Evolutionary conservation across 495 filamentous ascomycete genomes (phyloP).

Genomic region (Tuber indicum): DNA sequence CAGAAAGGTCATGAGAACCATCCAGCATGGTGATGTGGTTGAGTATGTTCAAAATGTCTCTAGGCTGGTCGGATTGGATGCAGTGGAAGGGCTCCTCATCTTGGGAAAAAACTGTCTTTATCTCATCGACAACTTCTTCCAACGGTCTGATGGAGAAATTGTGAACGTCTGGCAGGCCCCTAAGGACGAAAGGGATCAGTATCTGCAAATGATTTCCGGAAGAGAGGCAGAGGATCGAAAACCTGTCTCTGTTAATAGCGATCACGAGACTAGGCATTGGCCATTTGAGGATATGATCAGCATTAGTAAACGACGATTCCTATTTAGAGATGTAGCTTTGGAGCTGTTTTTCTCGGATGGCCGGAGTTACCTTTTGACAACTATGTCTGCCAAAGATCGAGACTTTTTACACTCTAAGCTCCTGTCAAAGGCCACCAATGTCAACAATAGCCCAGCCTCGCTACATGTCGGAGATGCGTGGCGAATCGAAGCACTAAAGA

Average conservation of each 20-base stretch:
- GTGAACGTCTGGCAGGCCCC: conserved; percentile 93
- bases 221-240: conserved; percentile 58
- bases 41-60: conserved; percentile 92
- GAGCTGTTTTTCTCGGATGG: conserved; percentile 97
- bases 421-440: conserved; percentile 68
- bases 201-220: conserved; percentile 85
- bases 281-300: conserved; percentile 90
- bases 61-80: conserved; percentile 84
- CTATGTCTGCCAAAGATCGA: conserved; percentile 61
- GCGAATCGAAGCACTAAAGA: conserved; percentile 76
- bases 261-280: conserved; percentile 83
- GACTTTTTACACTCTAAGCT: conserved; percentile 74
- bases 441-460: conserved; percentile 53
- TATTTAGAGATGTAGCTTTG: conserved; percentile 90
- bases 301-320: conserved; percentile 90
- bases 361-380: conserved; percentile 84
- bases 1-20: conserved; percentile 87
- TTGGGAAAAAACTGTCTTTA: conserved; percentile 90
- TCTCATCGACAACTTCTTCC: conserved; percentile 90
- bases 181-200: conserved; percentile 84
- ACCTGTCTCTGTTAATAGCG: conserved; percentile 47
- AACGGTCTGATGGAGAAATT: conserved; percentile 88
- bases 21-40: conserved; percentile 87
- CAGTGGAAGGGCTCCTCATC: conserved; percentile 83
- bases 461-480: conserved; percentile 60